phyloP scores from a whole-genome alignment of 768 basidiomycete species.

The Collybia mongolica region DNA sequence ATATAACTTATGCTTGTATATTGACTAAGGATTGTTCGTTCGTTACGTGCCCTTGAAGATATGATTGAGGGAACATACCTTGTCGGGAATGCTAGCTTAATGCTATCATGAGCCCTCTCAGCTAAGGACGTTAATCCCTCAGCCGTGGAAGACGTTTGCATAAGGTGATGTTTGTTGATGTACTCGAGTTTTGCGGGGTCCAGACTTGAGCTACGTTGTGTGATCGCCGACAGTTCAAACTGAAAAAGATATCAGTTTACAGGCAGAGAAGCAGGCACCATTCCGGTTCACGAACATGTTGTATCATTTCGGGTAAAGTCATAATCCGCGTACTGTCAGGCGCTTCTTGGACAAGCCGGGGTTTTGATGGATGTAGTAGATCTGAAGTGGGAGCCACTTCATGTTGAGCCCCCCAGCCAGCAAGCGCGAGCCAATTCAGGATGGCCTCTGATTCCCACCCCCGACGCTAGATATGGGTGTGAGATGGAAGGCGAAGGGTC shows the following conservation, averaged over 20 bases:
- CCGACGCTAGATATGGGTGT: conserved; percentile 46
- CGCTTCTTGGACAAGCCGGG: conserved; percentile 31
- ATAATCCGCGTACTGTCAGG: conserved; percentile 68
- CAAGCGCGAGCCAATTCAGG: conserved; percentile 89
- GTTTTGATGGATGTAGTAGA: conserved; percentile 14
- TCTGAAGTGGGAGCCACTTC: conserved; percentile 21
- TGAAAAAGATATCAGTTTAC: conserved; percentile 20
- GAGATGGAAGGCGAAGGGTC: neutral
- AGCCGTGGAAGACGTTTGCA: conserved; percentile 48
- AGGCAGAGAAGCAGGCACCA: neutral
- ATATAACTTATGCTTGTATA: conserved; percentile 59
- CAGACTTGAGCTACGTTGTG: conserved; percentile 81
- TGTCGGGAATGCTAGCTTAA: conserved; percentile 57
- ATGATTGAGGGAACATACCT: conserved; percentile 40
- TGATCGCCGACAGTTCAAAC: conserved; percentile 78
- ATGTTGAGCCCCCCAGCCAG: conserved; percentile 83
- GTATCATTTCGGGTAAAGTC: conserved; percentile 62
- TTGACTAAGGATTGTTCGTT: conserved; percentile 27
- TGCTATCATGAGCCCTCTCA: conserved; percentile 44
- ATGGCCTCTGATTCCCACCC: conserved; percentile 92
- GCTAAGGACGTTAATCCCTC: conserved; percentile 55
- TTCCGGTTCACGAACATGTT: conserved; percentile 40
- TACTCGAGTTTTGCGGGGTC: conserved; percentile 80
- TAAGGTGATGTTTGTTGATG: conserved; percentile 86
- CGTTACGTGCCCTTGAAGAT: neutral